phyloP scores from a whole-genome alignment of 345 rosid genomes.

The Populus euphratica region DNA sequence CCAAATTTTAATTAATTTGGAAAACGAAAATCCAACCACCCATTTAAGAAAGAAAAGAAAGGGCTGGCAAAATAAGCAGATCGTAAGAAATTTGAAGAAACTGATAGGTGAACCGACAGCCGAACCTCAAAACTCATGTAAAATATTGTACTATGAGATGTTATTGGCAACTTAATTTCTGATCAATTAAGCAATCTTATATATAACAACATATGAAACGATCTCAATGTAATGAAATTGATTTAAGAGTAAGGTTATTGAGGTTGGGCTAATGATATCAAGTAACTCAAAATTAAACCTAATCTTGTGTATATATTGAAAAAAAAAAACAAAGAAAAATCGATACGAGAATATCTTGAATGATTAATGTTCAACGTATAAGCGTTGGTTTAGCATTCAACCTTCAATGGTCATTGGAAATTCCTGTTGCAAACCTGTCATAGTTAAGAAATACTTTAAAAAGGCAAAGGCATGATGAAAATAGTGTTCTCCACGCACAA shows the following conservation, averaged over 20 bases:
- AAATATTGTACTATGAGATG: neutral
- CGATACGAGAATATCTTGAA: neutral
- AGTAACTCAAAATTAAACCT: neutral
- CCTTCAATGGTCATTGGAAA: neutral
- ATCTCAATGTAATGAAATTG: no score
- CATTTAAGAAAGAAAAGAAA: neutral
- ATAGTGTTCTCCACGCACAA: no score
- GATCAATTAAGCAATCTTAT: no score
- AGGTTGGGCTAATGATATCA: neutral
- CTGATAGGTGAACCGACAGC: neutral
- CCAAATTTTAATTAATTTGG: neutral
- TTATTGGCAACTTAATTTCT: neutral
- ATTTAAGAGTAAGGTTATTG: neutral
- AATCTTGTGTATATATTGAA: neutral
- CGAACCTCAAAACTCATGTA: neutral
- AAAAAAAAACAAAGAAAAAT: neutral
- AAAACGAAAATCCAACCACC: slow-evolving; percentile 13
- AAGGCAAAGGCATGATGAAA: no score
- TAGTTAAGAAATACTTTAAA: no score
- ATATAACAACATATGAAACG: no score
- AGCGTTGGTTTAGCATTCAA: neutral
- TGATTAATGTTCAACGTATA: neutral
- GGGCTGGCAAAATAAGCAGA: no score
- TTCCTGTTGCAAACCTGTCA: neutral
- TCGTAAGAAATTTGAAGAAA: no score